Base-by-base conservation (phyloP, 2,329 filamentous ascomycete genomes). In the Lasiodiplodia theobromae region DNA sequence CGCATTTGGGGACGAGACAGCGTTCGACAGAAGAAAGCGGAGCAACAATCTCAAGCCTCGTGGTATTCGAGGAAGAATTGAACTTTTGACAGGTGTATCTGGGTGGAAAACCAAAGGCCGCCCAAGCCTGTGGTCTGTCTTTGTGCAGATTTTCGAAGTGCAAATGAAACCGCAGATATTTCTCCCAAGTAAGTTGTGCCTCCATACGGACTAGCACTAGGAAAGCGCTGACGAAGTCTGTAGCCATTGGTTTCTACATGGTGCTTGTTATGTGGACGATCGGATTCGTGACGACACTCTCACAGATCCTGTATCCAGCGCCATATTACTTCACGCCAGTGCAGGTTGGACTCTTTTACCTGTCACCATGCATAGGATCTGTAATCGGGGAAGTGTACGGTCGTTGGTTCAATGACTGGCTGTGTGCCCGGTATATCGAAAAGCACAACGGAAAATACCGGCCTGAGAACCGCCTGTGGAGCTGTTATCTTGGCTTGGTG, bases 351-450 rank as follows among this genome's bases (percentile, higher is more conserved):
- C 73, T 73, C 21, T 71, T 77, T 16, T 78, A 75, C 70, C 72
- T 80, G 47, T 75, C 77, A 2, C 77, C 78, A 3, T 75, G 78
- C 38, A 72, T 80, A 25, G 78, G 76, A 8, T 76, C 76, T 31
- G 28, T 73, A 7, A 49, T 78, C 28, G 77, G 76, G 18, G 76
- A 78, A 68, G 34, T 73, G 21, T 78, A 75, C 67, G 77, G 78
- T 47, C 74, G 79, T 66, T 78, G 74, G 71, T 78, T 78, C 71
- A 79, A 79, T 66, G 77, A 79, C 66, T 78, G 73, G 66, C 72
- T 79, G 49, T 73, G 72, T 31, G 70, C 72, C 38, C 73, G 74
- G 53, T 77, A 79, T 58, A 73, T 79, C 47, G 69, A 70, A 4
- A 75, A 72, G 44, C 76, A 79, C 65, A 66, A 49, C 14, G 60